These are phyloP conservation scores for Pythium rishiriense DNA, from an alignment of 352 stramenopile species.

Conservation along the genomic window DNA sequence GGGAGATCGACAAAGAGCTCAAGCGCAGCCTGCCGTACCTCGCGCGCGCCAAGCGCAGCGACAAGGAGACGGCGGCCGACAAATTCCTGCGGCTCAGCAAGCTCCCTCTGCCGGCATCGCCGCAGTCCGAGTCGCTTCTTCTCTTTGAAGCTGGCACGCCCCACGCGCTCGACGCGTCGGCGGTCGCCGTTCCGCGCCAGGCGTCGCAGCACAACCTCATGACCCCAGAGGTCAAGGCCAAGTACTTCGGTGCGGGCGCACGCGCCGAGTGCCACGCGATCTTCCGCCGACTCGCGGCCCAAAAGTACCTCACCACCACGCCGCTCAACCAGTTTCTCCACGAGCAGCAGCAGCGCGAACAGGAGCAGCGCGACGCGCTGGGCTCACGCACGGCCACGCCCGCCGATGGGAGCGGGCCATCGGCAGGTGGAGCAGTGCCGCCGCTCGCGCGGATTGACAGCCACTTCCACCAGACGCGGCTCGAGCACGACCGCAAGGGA, in stretches of 20 bases:
- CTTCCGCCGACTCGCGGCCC: conserved; percentile 64
- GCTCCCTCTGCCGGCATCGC: conserved; percentile 37
- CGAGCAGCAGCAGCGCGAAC: conserved; percentile 34
- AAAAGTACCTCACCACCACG: conserved; percentile 60
- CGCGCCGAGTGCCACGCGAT: conserved; percentile 59
- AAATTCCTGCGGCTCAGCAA: conserved; percentile 72
- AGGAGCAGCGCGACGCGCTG: conserved; percentile 20
- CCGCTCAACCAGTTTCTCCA: conserved; percentile 57
- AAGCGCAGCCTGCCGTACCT: conserved; percentile 56
- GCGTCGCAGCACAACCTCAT: conserved; percentile 36
- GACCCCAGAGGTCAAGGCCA: conserved; percentile 56
- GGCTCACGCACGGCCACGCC: conserved; percentile 23
- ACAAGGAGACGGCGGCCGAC: conserved; percentile 47
- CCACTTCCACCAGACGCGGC: conserved; percentile 19
- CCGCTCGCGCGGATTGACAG: conserved; percentile 18
- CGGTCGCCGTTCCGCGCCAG: conserved; percentile 15
- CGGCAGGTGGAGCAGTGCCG: conserved; percentile 1
- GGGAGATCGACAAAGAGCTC: conserved; percentile 70
- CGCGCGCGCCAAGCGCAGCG: conserved; percentile 46
- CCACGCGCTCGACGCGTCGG: neutral
- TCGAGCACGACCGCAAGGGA: conserved; percentile 28
- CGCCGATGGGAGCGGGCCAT: neutral
- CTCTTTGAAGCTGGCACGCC: conserved; percentile 35
- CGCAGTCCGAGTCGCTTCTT: conserved; percentile 33
- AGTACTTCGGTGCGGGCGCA: conserved; percentile 60